Conservation (phyloP, 495 filamentous ascomycete genomes). For the Tuber brumale region DNA sequence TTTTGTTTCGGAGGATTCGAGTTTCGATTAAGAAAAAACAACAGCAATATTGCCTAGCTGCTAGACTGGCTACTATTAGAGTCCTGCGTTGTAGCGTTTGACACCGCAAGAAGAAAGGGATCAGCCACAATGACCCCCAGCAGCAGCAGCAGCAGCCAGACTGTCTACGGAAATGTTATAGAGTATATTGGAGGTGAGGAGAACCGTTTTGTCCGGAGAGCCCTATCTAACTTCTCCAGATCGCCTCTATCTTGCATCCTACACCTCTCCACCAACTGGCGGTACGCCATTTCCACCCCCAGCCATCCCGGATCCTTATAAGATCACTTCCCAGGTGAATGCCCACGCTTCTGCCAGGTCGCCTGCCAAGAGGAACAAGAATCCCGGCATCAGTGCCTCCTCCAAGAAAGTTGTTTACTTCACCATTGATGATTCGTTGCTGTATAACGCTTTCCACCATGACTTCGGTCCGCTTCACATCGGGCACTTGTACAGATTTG, state of each 20-base stretch:
- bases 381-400: slow-evolving; percentile 42
- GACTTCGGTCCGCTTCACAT: slow-evolving; percentile 98
- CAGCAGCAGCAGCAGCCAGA: slow-evolving; percentile 7
- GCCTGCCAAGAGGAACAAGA: slow-evolving; percentile 65
- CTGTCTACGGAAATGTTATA: slow-evolving; percentile 60
- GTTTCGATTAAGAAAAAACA: not conserved
- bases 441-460: slow-evolving; percentile 97
- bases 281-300: slow-evolving; percentile 84
- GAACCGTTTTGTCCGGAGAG: not conserved
- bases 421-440: slow-evolving; percentile 80
- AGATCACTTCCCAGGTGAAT: slow-evolving; percentile 72
- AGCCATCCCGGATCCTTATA: slow-evolving; percentile 48
- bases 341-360: slow-evolving; percentile 51
- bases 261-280: slow-evolving; percentile 69
- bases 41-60: not conserved
- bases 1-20: slow-evolving; percentile 1
- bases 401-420: slow-evolving; percentile 75
- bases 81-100: slow-evolving; percentile 18
- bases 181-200: slow-evolving; percentile 68
- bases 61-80: slow-evolving; percentile 19
- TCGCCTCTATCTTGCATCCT: slow-evolving; percentile 89
- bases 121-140: slow-evolving; percentile 37
- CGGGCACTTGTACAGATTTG: slow-evolving; percentile 92
- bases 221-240: slow-evolving; percentile 46
- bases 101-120: slow-evolving; percentile 7